Conservation (phyloP, 1,284 basidiomycete species). For the Marasmius sp. region DNA sequence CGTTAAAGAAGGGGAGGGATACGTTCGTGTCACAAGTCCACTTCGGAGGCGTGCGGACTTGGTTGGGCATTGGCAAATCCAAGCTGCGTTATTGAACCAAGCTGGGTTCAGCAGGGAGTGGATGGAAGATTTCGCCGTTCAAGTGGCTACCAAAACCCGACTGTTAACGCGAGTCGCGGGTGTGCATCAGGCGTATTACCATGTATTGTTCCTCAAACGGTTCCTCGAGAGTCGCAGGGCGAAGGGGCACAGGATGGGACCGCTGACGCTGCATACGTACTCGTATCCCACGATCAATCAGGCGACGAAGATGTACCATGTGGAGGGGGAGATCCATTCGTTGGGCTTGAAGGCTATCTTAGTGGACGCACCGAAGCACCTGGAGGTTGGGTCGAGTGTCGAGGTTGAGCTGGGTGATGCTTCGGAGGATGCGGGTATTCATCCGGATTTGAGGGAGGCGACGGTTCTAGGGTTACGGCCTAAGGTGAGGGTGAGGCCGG, state of each 20-base stretch:
- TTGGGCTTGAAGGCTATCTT: background rate
- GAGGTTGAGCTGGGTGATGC: no score
- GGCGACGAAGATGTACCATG: background rate
- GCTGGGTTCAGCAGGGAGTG: constrained; percentile 39
- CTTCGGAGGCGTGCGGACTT: constrained; percentile 87
- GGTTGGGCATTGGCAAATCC: constrained; percentile 93
- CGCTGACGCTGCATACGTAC: background rate
- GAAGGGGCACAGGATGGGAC: background rate
- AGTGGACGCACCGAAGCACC: no score
- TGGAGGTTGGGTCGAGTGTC: no score
- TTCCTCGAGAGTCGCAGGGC: constrained; percentile 19
- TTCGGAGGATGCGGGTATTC: no score
- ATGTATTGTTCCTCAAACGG: constrained; percentile 29
- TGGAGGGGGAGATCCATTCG: background rate
- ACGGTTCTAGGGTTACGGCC: no score
- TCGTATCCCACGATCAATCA: background rate
- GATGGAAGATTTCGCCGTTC: constrained; percentile 7
- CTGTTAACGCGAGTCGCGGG: constrained; percentile 6
- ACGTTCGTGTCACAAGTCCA: constrained; percentile 86
- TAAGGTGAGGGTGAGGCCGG: no score
- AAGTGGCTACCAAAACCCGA: constrained; percentile 3
- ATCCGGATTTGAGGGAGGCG: no score
- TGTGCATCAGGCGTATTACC: constrained; percentile 31
- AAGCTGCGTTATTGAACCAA: constrained; percentile 61
- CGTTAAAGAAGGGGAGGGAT: constrained; percentile 68